Evolutionary conservation across 2,329 filamentous ascomycete species (phyloP), one percentile per base, ranked within the genome.

Genomic region (Teratosphaeria zuluensis): DNA sequence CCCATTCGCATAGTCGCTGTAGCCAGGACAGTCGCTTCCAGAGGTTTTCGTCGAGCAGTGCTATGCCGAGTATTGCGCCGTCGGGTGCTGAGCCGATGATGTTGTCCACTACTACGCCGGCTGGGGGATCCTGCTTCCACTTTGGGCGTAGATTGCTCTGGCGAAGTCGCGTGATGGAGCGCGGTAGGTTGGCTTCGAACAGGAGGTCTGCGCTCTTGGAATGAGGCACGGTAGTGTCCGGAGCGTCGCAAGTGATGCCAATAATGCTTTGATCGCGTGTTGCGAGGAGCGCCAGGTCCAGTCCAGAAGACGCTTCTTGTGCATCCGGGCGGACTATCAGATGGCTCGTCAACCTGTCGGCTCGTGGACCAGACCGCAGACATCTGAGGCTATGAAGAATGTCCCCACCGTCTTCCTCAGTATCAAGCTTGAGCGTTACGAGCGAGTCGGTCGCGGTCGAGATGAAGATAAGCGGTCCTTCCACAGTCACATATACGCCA

Each of bases 1-100:
- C 67, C 61, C 72, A 69, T 53, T 71, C 66, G 56, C 70, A 66
- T 54, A 95, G 70, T 59, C 87, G 86, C 67, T 95, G 86, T 1
- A 96, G 69, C 62, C 92, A 84, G 59, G 81, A 80, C 4, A 97
- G 77, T 3, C 95, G 77, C 6, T 80, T 79, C 83, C 87, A 88
- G 7, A 86, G 80, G 1, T 81, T 73, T 19, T 80, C 67, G 9
- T 79, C 76, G 0, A 97, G 74, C 14, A 92, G 74, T 0, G 81
- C 81, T 65, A 96, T 87, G 16, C 75, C 71, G 51, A 78, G 76
- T 14, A 84, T 66, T 1, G 77, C 75, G 35, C 81, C 81, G 58
- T 82, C 80, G 57, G 78, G 74, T 54, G 78, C 77, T 24, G 76
- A 76, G 28, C 78, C 76, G 14, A 83, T 64, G 30, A 81, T 75